Evolutionary conservation across 148 eudicot species (phyloP).

Genomic region (Fagopyrum tataricum): DNA sequence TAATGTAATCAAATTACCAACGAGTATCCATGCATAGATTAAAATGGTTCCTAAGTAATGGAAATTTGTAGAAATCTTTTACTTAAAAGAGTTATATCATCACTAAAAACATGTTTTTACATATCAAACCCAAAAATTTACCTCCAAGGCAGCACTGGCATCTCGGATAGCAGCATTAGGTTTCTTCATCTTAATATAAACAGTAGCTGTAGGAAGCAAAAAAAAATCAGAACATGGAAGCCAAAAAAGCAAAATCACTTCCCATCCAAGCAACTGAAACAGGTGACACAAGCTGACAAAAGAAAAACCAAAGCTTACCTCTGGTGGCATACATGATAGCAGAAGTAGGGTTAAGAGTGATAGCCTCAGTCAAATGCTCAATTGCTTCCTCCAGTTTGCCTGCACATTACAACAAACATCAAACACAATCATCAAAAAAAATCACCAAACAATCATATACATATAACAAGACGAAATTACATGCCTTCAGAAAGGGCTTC

Average conservation of each 20-base stretch:
- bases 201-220: slow-evolving; percentile 44
- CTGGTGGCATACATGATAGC: slow-evolving; percentile 88
- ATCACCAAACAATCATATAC: neutral
- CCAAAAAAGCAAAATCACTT: neutral
- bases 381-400: slow-evolving; percentile 77
- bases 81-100: neutral
- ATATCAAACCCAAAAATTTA: slow-evolving; percentile 13
- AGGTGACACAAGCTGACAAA: neutral
- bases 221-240: neutral
- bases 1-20: no score
- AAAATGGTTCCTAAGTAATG: no score
- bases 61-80: neutral
- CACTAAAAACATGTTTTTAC: slow-evolving; percentile 6
- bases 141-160: slow-evolving; percentile 86
- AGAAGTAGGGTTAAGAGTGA: slow-evolving; percentile 74
- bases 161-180: slow-evolving; percentile 96
- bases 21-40: no score
- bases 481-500: slow-evolving; percentile 81
- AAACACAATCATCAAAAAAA: neutral
- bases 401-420: slow-evolving; percentile 15
- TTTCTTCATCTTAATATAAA: slow-evolving; percentile 83
- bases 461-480: neutral
- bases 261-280: neutral
- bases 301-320: slow-evolving; percentile 34
- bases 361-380: slow-evolving; percentile 72